phyloP scores from a whole-genome alignment of 805 yeast species.

The Ogataea nitratoaversa region DNA sequence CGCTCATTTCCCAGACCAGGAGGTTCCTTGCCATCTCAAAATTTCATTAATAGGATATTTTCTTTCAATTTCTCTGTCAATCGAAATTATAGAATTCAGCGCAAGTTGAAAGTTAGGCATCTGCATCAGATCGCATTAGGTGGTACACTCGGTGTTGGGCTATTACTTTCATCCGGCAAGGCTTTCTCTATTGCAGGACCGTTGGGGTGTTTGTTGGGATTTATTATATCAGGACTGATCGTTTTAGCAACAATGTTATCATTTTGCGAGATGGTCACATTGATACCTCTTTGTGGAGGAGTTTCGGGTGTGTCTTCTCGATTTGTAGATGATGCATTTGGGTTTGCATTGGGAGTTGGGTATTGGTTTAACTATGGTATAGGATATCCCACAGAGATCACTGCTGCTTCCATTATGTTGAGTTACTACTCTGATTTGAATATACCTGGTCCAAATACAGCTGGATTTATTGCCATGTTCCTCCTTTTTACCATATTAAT shows the following conservation, averaged over 20 bases:
- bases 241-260: slow-evolving; percentile 68
- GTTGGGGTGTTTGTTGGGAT: slow-evolving; percentile 68
- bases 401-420: slow-evolving; percentile 74
- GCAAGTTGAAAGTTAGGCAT: slow-evolving; percentile 62
- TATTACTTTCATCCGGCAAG: slow-evolving; percentile 65
- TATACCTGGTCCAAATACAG: slow-evolving; percentile 49
- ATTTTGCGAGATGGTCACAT: slow-evolving; percentile 77
- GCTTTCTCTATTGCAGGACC: slow-evolving; percentile 75
- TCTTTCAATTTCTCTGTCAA: slow-evolving; percentile 12
- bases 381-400: slow-evolving; percentile 75
- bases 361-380: slow-evolving; percentile 71
- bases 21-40: not conserved
- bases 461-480: slow-evolving; percentile 66
- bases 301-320: slow-evolving; percentile 71
- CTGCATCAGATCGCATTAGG: slow-evolving; percentile 76
- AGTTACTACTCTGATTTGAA: slow-evolving; percentile 57
- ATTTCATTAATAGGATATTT: not conserved
- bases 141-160: slow-evolving; percentile 76
- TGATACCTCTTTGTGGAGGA: slow-evolving; percentile 76
- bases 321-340: slow-evolving; percentile 74
- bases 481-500: slow-evolving; percentile 41
- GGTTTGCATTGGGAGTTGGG: slow-evolving; percentile 67
- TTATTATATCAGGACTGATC: slow-evolving; percentile 56
- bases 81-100: slow-evolving; percentile 37
- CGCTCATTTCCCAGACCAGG: slow-evolving; percentile 1